Conservation (phyloP, 306 rosid species). For the Geum urbanum region DNA sequence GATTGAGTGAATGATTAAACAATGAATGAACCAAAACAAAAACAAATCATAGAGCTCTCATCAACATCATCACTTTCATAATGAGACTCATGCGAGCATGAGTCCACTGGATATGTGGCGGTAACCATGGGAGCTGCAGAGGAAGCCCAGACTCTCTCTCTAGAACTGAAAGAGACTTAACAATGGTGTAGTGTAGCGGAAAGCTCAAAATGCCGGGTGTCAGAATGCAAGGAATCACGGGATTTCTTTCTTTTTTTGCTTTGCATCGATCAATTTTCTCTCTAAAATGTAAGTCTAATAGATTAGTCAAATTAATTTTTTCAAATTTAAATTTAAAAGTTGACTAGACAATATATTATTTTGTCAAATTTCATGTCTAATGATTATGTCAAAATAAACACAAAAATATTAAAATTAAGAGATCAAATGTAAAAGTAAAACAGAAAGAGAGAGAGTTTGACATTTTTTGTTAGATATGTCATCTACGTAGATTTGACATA, state of each 20-base stretch:
- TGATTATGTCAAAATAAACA: too few relatives aligned
- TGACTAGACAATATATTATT: too few relatives aligned
- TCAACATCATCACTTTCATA: not conserved
- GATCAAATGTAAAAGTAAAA: too few relatives aligned
- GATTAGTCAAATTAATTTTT: too few relatives aligned
- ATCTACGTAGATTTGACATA: too few relatives aligned
- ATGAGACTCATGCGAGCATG: not conserved
- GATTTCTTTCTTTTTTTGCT: not conserved
- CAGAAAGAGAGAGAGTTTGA: too few relatives aligned
- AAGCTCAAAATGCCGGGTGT: constrained; percentile 8
- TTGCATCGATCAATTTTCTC: not conserved
- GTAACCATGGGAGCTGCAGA: constrained; percentile 5
- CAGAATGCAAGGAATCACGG: not conserved
- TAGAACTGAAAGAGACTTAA: not conserved
- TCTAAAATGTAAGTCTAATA: too few relatives aligned
- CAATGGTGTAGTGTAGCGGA: constrained; percentile 2
- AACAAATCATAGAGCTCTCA: not conserved
- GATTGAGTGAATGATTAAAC: constrained; percentile 8
- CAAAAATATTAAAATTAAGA: too few relatives aligned
- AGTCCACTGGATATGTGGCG: not conserved
- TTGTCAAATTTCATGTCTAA: too few relatives aligned
- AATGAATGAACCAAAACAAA: not conserved
- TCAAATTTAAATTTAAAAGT: too few relatives aligned
- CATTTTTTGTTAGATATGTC: too few relatives aligned
- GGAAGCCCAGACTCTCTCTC: not conserved